Base-by-base conservation (phyloP, 305 asterid genomes). In the Andrographis paniculata region DNA sequence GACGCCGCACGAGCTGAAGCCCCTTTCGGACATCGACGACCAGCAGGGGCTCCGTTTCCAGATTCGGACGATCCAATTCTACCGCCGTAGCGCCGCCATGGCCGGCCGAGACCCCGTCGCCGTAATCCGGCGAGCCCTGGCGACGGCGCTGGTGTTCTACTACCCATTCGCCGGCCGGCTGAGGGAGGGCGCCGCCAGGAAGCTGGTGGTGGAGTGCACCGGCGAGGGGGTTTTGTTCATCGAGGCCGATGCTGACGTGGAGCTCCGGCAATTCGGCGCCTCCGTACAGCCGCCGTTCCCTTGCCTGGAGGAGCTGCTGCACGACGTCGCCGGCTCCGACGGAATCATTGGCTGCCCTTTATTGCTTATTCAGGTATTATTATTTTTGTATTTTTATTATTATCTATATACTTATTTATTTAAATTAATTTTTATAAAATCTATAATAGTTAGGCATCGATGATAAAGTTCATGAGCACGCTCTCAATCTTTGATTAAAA, bases 1-100 rank as follows among this genome's bases (percentile, higher is more conserved):
- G 8, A 86, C 94, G 1, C 92, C 92, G 0, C 63, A 61, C 2
- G 82, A 64, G 14, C 24, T 55, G 60, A 82, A 75, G 19, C 70
- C 58, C 37, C 84, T 86, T 30, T 86, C 95, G 18, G 96, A 83
- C 44, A 68, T 83, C 58, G 94, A 87, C 55, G 87, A 83, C 48
- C 96, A 83, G 46, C 79, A 78, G 24, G 73, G 89, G 18, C 89
- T 83, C 23, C 79, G 96, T 3, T 83, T 76, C 56, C 94, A 73
- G 17, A 68, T 83, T 20, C 93, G 93, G 1, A 66, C 66, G 1
- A 78, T 87, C 13, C 80, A 77, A 2, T 87, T 87, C 59, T 83
- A 79, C 67, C 63, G 50, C 12, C 42, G 24, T 3, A 49, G 41
- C 20, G 68, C 59, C 30, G 51, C 64, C 24, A 39, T 37, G 45